Evolutionary conservation across 352 stramenopile species (phyloP).

Genomic region (Phytophthora vignae): DNA sequence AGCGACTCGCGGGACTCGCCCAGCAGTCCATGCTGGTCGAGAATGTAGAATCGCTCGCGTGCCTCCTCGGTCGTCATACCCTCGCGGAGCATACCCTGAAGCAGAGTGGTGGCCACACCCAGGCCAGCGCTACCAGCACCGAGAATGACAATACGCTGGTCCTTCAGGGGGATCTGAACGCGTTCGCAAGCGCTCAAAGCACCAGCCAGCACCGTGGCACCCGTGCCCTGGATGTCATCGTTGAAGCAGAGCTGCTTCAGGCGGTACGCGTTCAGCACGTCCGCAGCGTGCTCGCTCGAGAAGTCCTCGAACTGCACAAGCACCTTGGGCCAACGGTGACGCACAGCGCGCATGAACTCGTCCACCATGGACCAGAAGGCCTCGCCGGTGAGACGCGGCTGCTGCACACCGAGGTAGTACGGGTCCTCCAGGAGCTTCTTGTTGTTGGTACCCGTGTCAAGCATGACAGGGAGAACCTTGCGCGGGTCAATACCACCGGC

Average conservation of each 20-base stretch:
- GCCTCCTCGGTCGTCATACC: conserved; percentile 74
- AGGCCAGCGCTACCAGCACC: conserved; percentile 95
- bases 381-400: conserved; percentile 90
- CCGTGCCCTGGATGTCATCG: conserved; percentile 99
- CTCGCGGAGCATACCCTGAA: conserved; percentile 92
- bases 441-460: conserved; percentile 98
- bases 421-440: conserved; percentile 92
- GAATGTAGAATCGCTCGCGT: conserved; percentile 79
- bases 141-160: conserved; percentile 96
- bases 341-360: conserved; percentile 91
- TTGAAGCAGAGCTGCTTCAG: conserved; percentile 96
- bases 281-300: conserved; percentile 86
- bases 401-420: conserved; percentile 95
- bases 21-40: conserved; percentile 82
- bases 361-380: conserved; percentile 97
- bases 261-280: conserved; percentile 96
- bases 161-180: conserved; percentile 85
- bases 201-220: conserved; percentile 94
- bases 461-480: conserved; percentile 94
- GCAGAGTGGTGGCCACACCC: conserved; percentile 92
- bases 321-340: conserved; percentile 92
- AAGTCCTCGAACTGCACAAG: conserved; percentile 99
- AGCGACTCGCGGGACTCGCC: conserved; percentile 54
- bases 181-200: conserved; percentile 76
- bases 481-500: conserved; percentile 95